Base-by-base conservation (phyloP, 306 rosid species). In the Ormosia emarginata region DNA sequence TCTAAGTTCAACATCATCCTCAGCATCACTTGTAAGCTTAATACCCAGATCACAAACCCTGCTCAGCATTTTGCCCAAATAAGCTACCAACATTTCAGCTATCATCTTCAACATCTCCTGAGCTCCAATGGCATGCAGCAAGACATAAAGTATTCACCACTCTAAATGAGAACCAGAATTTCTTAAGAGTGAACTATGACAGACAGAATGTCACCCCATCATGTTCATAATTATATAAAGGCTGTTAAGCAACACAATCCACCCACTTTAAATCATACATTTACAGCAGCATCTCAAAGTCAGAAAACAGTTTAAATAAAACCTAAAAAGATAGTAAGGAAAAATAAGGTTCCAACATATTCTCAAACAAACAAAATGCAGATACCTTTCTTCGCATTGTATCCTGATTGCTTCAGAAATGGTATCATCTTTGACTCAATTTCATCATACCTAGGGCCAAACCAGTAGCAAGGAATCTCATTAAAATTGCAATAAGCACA, bases 391-490 rank as follows among this genome's bases (percentile, higher is more conserved):
- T 91, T 96, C 70, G 92, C 97, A 49, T 93, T 96, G 92, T 96
- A 96, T 67, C 99, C 98, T 5, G 99, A 96, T 57, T 84, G 49
- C 86, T 58, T 94, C 41, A 96, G 86, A 85, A 96, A 96, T 17
- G 99, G 99, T n/a, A 75, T 29, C 98, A 96, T 90, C 93, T 96
- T 96, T 29, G 92, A 72, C 87, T 89, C 99, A 32, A 96, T 96
- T 83, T 96, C 99, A 83, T 90, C 92, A 39, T 93, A 96, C 89
- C 99, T 96, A 87, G n/a, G 13, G 74, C 72, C 71, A 86, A 37
- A 62, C 11, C 73, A 75, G 24, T 32, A 74, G 62, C 67, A 86
- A 49, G 39, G 32, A 39, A 66, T 40, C 37, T 30, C 41, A 10
- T 53, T 29, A 68, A 29, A 62, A 49, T 61, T 67, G 40, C 39